Conservation (phyloP, 2,329 filamentous ascomycete species). For the Trichophyton benhamiae region DNA sequence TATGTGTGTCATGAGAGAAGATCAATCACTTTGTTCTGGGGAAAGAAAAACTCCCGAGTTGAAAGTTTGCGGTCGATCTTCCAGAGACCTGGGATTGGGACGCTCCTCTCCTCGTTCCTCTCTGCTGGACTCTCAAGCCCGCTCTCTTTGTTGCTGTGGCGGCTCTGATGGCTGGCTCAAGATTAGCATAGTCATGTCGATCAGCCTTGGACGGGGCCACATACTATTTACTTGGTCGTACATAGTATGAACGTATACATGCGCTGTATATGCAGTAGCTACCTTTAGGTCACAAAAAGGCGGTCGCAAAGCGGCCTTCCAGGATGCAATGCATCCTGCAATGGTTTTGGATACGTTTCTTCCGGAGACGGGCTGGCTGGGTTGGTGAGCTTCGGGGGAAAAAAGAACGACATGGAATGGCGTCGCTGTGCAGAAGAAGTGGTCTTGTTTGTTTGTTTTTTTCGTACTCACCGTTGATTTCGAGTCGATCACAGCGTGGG, state of each 20-base stretch:
- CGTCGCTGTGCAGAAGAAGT: not conserved
- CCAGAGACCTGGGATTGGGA: not conserved
- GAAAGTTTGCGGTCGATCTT: slow-evolving; percentile 2
- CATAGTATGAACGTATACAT: not conserved
- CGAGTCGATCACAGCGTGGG: not conserved
- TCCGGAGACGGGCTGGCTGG: not conserved
- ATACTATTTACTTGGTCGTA: slow-evolving; percentile 2
- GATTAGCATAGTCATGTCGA: not conserved
- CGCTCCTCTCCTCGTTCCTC: not conserved
- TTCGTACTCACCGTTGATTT: not conserved
- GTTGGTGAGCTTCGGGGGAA: not conserved
- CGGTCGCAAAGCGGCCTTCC: not conserved
- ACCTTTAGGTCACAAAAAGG: not conserved
- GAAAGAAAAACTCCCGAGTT: not conserved
- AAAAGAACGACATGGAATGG: not conserved
- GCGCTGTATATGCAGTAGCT: not conserved
- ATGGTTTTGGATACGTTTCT: not conserved
- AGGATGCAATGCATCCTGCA: not conserved
- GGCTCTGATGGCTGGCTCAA: not conserved
- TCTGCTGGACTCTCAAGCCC: not conserved
- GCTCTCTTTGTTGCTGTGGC: not conserved
- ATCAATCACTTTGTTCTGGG: not conserved
- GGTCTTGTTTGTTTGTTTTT: not conserved
- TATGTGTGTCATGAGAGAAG: not conserved
- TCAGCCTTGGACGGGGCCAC: not conserved